phyloP scores from a whole-genome alignment of 305 asterid genomes.

The Withania somnifera region DNA sequence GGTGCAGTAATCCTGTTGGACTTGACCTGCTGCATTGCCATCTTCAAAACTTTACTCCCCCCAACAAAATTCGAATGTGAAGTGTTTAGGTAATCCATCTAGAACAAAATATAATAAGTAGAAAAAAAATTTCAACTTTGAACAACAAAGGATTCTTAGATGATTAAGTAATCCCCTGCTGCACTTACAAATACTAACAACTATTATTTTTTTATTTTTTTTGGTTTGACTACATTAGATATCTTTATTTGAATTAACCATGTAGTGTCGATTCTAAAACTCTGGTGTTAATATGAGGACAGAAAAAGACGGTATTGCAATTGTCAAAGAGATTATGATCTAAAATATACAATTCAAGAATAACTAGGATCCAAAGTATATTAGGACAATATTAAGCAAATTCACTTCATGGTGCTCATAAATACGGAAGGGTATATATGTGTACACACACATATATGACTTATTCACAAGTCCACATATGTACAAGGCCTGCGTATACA shows the following conservation, averaged over 20 bases:
- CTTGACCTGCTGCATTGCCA: slow-evolving; percentile 63
- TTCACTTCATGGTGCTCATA: not conserved
- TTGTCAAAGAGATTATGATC: not conserved
- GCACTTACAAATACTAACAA: not conserved
- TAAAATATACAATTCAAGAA: not conserved
- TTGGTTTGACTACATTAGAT: not conserved
- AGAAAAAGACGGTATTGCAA: not conserved
- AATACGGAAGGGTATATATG: not conserved
- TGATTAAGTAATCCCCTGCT: not conserved
- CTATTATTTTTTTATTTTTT: not conserved
- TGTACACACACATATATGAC: not conserved
- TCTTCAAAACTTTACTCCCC: slow-evolving; percentile 84
- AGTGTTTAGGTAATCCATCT: slow-evolving; percentile 95
- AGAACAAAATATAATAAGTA: slow-evolving; percentile 3
- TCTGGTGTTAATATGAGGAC: not conserved
- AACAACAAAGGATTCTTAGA: not conserved
- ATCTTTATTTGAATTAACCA: not conserved
- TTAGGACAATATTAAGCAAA: not conserved
- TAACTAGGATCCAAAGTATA: not conserved
- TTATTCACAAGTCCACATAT: not conserved
- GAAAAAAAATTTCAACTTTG: not conserved
- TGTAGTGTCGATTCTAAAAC: not conserved
- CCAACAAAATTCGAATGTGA: slow-evolving; percentile 87
- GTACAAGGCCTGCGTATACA: not conserved
- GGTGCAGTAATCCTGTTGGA: slow-evolving; percentile 45